Evolutionary conservation across 306 rosid species (phyloP).

Genomic region (Quercus suber): DNA sequence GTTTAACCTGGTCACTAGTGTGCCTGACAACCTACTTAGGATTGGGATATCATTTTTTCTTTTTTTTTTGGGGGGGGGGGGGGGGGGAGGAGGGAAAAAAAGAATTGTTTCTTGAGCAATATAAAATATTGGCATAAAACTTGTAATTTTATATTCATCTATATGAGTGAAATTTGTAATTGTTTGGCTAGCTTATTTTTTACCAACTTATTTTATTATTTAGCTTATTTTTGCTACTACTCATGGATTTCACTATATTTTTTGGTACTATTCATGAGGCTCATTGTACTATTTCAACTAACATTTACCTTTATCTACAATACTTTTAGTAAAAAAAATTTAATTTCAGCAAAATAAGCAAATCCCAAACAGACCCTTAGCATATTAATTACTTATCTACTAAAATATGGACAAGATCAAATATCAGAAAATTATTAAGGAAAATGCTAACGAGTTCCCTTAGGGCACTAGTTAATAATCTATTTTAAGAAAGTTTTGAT

Average conservation of each 20-base stretch:
- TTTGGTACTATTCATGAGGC: too few species aligned
- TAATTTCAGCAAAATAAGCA: too few species aligned
- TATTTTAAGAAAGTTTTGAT: too few species aligned
- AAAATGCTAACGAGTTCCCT: too few species aligned
- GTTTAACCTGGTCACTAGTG: not conserved
- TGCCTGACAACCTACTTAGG: not conserved
- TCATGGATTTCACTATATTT: accelerated
- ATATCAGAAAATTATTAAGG: not conserved
- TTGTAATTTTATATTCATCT: not conserved
- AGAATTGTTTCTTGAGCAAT: not conserved
- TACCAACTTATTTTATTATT: too few species aligned
- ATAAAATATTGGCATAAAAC: not conserved
- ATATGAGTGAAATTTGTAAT: not conserved
- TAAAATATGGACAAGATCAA: not conserved
- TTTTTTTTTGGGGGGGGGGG: not conserved
- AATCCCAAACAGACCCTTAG: not conserved
- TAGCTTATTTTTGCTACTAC: too few species aligned
- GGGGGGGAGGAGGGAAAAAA: not conserved
- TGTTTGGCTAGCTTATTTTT: too few species aligned
- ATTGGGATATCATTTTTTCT: not conserved
- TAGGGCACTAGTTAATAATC: too few species aligned
- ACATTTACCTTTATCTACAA: too few species aligned
- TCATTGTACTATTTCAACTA: too few species aligned
- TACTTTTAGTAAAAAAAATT: accelerated
- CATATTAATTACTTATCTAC: not conserved